A percentile compares a stretch with the other conserved stretches of the same genome.
Evolutionary conservation across 768 basidiomycete species (phyloP).

Genomic region (Crucibulum laeve): DNA sequence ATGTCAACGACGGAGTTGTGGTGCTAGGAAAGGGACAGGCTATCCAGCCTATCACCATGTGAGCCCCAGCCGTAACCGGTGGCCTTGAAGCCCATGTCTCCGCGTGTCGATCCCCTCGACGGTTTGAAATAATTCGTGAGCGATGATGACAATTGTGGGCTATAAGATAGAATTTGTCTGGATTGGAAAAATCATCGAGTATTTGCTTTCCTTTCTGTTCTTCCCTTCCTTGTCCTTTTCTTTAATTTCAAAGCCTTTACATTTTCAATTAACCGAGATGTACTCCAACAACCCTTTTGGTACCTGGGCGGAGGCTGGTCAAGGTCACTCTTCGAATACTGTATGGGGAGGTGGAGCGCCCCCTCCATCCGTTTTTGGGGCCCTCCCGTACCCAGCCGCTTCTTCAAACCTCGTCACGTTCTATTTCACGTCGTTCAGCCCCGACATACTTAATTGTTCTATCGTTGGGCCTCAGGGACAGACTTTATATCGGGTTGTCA

Average conservation of each 20-base stretch:
- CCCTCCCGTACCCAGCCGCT: constrained; percentile 49
- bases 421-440: constrained; percentile 46
- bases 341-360: constrained; percentile 15
- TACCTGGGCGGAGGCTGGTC: constrained; percentile 26
- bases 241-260: constrained; percentile 5
- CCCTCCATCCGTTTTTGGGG: constrained; percentile 57
- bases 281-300: constrained; percentile 35
- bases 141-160: background rate
- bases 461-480: constrained; percentile 49
- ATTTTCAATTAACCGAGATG: constrained; percentile 10
- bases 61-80: background rate
- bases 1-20: too few species aligned
- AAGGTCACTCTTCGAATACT: constrained; percentile 16
- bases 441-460: constrained; percentile 49
- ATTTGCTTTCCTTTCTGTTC: background rate
- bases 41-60: background rate
- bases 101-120: background rate
- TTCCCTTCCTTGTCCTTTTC: constrained; percentile 1
- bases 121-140: background rate
- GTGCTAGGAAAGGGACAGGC: background rate
- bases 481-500: constrained; percentile 43
- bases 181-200: background rate
- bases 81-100: background rate
- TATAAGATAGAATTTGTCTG: background rate
- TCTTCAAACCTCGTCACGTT: constrained; percentile 31